Base-by-base conservation (phyloP, 2,329 filamentous ascomycete species). In the Neofusicoccum sp. region DNA sequence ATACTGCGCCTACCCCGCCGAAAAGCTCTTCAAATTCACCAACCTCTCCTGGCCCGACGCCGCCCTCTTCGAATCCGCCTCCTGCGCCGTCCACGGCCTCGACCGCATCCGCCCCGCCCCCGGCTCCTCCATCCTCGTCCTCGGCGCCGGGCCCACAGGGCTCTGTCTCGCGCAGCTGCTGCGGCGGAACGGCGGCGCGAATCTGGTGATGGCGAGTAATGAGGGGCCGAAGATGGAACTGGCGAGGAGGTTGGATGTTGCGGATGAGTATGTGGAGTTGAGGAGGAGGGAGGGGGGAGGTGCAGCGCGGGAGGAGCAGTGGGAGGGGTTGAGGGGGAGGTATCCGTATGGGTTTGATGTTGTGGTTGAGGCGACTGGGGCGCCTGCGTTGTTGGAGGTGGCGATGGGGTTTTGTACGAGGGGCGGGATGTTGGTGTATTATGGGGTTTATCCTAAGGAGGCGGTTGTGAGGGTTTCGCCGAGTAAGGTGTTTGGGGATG, bases 321-420 rank as follows among this genome's bases (percentile, higher is more conserved):
- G 89, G 74, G 78, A 83, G 48, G 78, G 86, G 70, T 77, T 92
- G 65, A 87, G 86, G 78, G 76, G 79, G 45, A 82, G 87, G 49
- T 87, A 91, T 74, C 88, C 88, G 0, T 87, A 91, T 69, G 89
- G 89, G 3, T 92, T 92, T 71, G 89, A 92, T 67, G 86, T 91
- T 66, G 87, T 90, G 29, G 83, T 90, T 28, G 87, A 91, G 78
- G 88, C 89, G 39, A 91, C 89, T 11, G 89, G 89, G 16, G 88
- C 84, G 58, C 80, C 85, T 49, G 87, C 86, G 75, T 87, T 92
- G 54, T 82, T 92, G 2, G 88, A 91, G 72, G 84, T 88, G 69
- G 81, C 87, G 33, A 89, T 92, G 74, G 82, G 90, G 77, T 91
- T 89, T 72, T 87, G 89, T 67, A 86, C 87, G 50, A 84, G 88